phyloP scores from a whole-genome alignment of 495 filamentous ascomycete species.

The Talaromyces adpressus region DNA sequence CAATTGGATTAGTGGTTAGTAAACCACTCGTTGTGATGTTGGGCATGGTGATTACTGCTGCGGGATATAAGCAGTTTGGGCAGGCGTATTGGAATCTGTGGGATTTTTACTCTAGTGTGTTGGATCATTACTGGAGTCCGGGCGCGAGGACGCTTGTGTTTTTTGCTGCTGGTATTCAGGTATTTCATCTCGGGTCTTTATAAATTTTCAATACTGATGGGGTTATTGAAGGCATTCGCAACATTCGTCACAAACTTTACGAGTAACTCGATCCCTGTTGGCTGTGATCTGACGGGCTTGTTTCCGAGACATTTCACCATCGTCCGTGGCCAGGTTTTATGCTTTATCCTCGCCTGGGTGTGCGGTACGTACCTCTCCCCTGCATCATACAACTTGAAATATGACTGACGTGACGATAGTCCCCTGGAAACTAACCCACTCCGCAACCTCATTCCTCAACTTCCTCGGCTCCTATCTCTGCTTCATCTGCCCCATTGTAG shows the following conservation, averaged over 20 bases:
- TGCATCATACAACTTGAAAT: not conserved
- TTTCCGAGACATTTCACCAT: slow-evolving; percentile 52
- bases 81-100: slow-evolving; percentile 19
- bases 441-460: slow-evolving; percentile 36
- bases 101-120: slow-evolving; percentile 20
- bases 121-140: slow-evolving; percentile 20
- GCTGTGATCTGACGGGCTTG: slow-evolving; percentile 46
- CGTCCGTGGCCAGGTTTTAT: slow-evolving; percentile 43
- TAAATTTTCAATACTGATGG: not conserved
- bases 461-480: slow-evolving; percentile 39
- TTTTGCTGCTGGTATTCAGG: slow-evolving; percentile 18
- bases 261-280: slow-evolving; percentile 46
- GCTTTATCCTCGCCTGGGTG: slow-evolving; percentile 45
- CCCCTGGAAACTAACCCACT: slow-evolving; percentile 29
- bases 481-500: slow-evolving; percentile 35
- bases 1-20: slow-evolving; percentile 6
- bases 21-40: slow-evolving; percentile 15
- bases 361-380: not conserved
- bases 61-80: slow-evolving; percentile 7
- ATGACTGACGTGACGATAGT: slow-evolving; percentile 24
- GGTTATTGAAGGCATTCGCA: slow-evolving; percentile 13
- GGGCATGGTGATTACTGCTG: slow-evolving; percentile 7
- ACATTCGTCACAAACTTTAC: slow-evolving; percentile 42
- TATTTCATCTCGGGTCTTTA: not conserved
- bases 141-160: slow-evolving; percentile 35